Base-by-base conservation (phyloP, 2,329 filamentous ascomycete genomes). In the Xylariaceae sp. region DNA sequence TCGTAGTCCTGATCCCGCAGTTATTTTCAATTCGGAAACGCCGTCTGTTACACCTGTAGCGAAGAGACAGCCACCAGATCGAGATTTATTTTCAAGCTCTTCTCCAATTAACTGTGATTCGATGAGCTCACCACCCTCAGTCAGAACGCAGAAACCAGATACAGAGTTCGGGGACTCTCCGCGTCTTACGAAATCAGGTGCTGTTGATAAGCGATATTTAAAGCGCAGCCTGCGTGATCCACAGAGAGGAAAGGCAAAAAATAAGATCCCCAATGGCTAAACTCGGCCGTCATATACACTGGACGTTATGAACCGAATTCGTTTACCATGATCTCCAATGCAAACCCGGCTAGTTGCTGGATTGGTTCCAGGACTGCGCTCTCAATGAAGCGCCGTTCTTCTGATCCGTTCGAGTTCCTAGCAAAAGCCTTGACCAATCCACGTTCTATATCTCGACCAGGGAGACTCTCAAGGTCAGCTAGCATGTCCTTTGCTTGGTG, bases 311-410 rank as follows among this genome's bases (percentile, higher is more conserved):
- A 50, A 20, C 65, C 67, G 65, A 83, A 74, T 55, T 80, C 78
- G 2, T 55, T 62, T 26, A 68, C 68, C 53, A 84, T 66, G 14
- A 81, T 65, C 16, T 74, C 74, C 16, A 75, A 65, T 1, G 80
- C 81, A 29, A 84, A 67, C 2, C 66, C 68, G 2, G 81, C 77
- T 52, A 85, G 65, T n/a, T 70, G 68, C 49, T 75, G 73, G 18
- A 85, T 66, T 29, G 80, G 79, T 52, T 75, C 70, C 20, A 81
- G 67, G 9, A 85, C 77, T n/a, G 74, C 75, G 52, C 73, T 75
- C 29, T 78, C 73, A 62, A 83, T 83, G 60, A 84, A 84, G 1
- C 70, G 65, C n/a, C 65, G 70, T 2, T 74, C 77, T 29, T 73
- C 71, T 1, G 74, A 68, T 26, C 70, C 70, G 2, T 71, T 68